A percentile compares a stretch with the other conserved stretches of the same genome.
Conservation (phyloP, 2,329 filamentous ascomycete genomes). For the Truncatella angustata region DNA sequence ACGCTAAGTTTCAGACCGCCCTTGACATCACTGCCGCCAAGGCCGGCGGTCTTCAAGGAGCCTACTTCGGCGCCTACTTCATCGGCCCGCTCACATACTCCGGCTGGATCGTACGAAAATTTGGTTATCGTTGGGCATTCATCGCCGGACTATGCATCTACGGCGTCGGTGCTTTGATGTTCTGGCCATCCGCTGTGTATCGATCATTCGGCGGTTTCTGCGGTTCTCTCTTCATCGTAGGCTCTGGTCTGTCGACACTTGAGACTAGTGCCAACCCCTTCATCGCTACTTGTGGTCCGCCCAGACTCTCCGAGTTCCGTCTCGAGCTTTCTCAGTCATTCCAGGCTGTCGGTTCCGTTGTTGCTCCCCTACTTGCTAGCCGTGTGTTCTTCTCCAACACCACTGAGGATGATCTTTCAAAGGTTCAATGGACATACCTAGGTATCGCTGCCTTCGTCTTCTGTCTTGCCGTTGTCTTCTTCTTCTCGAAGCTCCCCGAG, state of each 20-base stretch:
- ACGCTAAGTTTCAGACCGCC: constrained; percentile 31
- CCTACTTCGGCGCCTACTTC: constrained; percentile 49
- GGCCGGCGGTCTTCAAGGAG: constrained; percentile 46
- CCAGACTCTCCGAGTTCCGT: constrained; percentile 10
- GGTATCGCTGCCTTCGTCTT: constrained; percentile 10
- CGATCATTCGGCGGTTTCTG: constrained; percentile 8
- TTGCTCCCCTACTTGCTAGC: constrained; percentile 7
- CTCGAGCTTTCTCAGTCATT: constrained; percentile 8
- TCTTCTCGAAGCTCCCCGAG: constrained; percentile 8
- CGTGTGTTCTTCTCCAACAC: constrained; percentile 10
- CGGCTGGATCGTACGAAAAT: constrained; percentile 58
- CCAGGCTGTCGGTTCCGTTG: constrained; percentile 8
- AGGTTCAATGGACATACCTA: constrained; percentile 9
- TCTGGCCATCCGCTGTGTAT: constrained; percentile 9
- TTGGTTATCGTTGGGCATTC: constrained; percentile 66
- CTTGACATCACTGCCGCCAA: constrained; percentile 42
- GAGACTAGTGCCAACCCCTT: constrained; percentile 10
- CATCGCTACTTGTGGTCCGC: constrained; percentile 9
- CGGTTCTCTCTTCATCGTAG: constrained; percentile 8
- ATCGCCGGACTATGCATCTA: constrained; percentile 45
- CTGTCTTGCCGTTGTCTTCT: constrained; percentile 9
- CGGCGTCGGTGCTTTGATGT: constrained; percentile 7
- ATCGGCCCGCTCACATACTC: constrained; percentile 36
- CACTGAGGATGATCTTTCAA: constrained; percentile 6
- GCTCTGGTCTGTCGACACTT: constrained; percentile 9